Evolutionary conservation across 1,139 yeast species (phyloP).

Genomic region (Hemisphaericaspora xylanilytica): DNA sequence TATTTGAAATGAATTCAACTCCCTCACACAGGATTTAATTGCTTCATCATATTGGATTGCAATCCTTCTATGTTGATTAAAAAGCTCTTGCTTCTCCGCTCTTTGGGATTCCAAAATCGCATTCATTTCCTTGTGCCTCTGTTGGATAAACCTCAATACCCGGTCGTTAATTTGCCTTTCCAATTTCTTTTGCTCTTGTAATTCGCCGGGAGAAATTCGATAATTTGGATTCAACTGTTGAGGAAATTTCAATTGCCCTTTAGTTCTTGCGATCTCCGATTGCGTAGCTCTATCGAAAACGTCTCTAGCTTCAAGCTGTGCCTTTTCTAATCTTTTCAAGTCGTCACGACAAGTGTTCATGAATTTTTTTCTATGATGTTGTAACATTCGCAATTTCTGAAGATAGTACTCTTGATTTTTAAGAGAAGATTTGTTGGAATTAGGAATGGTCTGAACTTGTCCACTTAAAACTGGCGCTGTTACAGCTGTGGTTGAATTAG

Average conservation of each 20-base stretch:
- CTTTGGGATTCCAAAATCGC: not conserved
- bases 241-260: not conserved
- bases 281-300: not conserved
- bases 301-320: not conserved
- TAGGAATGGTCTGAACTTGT: not conserved
- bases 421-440: not conserved
- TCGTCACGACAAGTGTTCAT: not conserved
- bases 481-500: no score
- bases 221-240: not conserved
- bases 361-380: not conserved
- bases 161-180: conserved; percentile 1
- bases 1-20: not conserved
- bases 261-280: not conserved
- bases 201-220: no score
- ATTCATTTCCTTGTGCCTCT: not conserved
- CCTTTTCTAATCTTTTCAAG: not conserved
- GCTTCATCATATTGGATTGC: not conserved
- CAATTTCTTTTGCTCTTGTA: not conserved
- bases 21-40: not conserved
- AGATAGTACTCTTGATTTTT: not conserved
- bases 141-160: not conserved
- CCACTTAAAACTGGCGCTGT: not conserved
- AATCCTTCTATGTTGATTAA: not conserved
- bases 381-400: not conserved
- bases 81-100: not conserved